Percentiles rank a stretch among this genome's conserved stretches.
phyloP scores from a whole-genome alignment of 225 moss, liverwort and hornwort genomes.

The Asterella californica region DNA sequence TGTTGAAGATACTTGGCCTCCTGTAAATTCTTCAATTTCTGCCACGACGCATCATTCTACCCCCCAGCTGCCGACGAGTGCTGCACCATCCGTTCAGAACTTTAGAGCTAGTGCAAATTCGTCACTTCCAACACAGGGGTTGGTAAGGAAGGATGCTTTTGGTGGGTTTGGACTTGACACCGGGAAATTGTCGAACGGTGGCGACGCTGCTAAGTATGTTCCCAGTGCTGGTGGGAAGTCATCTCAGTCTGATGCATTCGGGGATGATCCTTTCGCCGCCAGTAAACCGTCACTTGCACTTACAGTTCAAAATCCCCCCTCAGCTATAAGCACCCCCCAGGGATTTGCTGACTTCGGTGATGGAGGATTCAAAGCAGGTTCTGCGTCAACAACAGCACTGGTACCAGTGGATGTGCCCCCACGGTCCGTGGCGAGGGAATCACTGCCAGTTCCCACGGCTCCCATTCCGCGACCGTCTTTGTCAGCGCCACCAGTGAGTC shows the following conservation, averaged over 20 bases:
- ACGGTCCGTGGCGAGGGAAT: constrained; percentile 21
- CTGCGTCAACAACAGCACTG: constrained; percentile 42
- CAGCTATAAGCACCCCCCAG: constrained; percentile 48
- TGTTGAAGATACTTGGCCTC: constrained; percentile 36
- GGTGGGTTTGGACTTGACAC: constrained; percentile 43
- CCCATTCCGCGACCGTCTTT: constrained; percentile 33
- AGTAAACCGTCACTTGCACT: constrained; percentile 50
- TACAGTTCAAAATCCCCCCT: constrained; percentile 46
- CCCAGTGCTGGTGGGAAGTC: constrained; percentile 29
- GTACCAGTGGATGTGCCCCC: constrained; percentile 46
- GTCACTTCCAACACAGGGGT: constrained; percentile 25
- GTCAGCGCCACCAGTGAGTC: constrained; percentile 25
- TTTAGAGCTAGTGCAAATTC: constrained; percentile 44
- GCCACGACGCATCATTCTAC: constrained; percentile 18
- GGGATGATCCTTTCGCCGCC: constrained; percentile 69
- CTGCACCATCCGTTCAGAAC: constrained; percentile 20
- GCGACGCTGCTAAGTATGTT: constrained; percentile 39
- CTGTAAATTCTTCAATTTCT: constrained; percentile 19
- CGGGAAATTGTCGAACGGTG: constrained; percentile 53
- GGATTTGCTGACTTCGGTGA: constrained; percentile 50
- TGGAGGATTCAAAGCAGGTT: constrained; percentile 47
- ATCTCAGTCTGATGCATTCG: constrained; percentile 41
- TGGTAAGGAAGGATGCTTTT: constrained; percentile 36
- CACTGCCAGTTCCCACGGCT: constrained; percentile 35
- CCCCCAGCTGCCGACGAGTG: constrained; percentile 22